Evolutionary conservation across 202 grass and related monocot species (phyloP), one percentile per base, ranked within the genome.

Genomic region (Panicum virgatum): DNA sequence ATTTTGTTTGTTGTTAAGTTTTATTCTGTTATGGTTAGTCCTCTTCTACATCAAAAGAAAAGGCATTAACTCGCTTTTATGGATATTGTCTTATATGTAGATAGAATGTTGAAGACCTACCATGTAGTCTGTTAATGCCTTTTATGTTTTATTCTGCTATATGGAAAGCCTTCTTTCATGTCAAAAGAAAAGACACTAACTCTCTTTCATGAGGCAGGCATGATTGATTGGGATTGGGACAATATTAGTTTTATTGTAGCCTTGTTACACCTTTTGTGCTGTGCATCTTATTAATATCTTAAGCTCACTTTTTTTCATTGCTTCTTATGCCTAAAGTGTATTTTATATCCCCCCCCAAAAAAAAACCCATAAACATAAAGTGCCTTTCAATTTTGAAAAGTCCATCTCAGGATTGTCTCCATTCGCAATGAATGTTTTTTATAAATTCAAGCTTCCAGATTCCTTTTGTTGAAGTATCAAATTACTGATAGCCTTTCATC

Each of bases 401-500:
- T 50, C 19, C 61, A 29, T 59, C 12, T 76, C 11, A 46, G 15
- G 19, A 23, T 25, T 66, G 20, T 40, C 20, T 68, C 10, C 20
- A 15, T 46, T 80, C 26, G 3, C 3, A 37, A 30, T 70, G 8
- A 26, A 51, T 34, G 0, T 12, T 84, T 34, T 34, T n/a, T 73
- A 18, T 66, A 74, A 50, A 30, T 62, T 43, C 3, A 62, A 48
- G 5, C 16, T 36, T 68, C 42, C 16, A 32, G 54, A 42, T 73
- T 88, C 6, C 43, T 70, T 44, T 37, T 66, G 5, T 62, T 48
- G 20, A 42, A 36, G 7, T 27, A 44, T 25, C 14, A 77, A 69
- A 72, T 78, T 47, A 69, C 16, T 86, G 12, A 86, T 82, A 66
- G 61, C 66, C 0, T 76, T 9, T 72, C 12, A 57, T 86, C 6